Base-by-base conservation (phyloP, 306 rosid species). In the Vicia villosa region DNA sequence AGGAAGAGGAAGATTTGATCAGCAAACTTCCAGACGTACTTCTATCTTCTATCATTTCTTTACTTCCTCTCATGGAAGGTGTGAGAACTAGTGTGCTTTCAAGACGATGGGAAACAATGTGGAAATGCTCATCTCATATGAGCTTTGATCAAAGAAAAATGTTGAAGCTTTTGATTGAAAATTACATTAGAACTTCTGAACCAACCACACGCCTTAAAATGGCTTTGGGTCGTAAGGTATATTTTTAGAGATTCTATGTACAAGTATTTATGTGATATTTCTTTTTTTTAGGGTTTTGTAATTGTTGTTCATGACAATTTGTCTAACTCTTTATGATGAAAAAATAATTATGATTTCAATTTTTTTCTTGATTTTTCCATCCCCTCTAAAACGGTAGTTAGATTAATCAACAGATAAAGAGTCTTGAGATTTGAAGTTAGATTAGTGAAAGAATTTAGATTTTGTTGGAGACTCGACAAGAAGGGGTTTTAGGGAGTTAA, bases 11-110 rank as follows among this genome's bases (percentile, higher is more conserved):
- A 11, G 9, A 54, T 54, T 22, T 22, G 60, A 21, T 54, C 7
- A 54, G 16, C 34, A 22, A 12, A 1, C 60, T 54, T 54, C 16
- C 60, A 11, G 34, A 54, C 22, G 34, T 0, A 21, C 34, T 54
- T 21, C 0, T 54, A 54, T 3, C 4, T 21, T 54, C 8, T 11
- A 54, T 54, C 15, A 11, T 54, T 54, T 54, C 15, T 21, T 22
- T 54, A 22, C 60, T 54, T 21, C 34, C 60, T 2, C 7, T 2
- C 30, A 2, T 5, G 14, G 60, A 54, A 11, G 7, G 12, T 21
- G 60, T 54, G 10, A 54, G 60, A 54, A 54, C 34, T 10, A 54
- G 60, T 11, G 60, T 22, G 3, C 34, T 54, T 54, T 54, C 60
- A 3, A 20, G 12, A 1, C 34, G 16, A 4, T 54, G 60, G 60